Conservation (phyloP, 2,329 filamentous ascomycete genomes). For the Nothophaeocryptopus gaeumannii region DNA sequence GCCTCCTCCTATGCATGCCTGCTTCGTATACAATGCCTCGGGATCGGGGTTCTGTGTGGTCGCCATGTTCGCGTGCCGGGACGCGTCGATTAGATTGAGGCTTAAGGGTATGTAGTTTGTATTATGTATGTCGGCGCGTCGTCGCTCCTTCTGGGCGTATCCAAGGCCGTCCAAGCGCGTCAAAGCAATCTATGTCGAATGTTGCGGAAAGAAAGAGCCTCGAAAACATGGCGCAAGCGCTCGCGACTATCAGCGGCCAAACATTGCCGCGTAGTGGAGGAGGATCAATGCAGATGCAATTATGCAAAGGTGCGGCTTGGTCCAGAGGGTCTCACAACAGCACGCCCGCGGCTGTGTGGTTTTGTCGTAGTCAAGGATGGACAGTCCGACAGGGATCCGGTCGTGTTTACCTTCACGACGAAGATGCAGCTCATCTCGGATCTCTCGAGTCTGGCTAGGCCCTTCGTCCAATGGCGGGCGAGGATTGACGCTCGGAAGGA, state of each 20-base stretch:
- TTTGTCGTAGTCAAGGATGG: too few species aligned
- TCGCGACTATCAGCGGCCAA: too few species aligned
- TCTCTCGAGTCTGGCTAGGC: too few species aligned
- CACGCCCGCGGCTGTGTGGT: too few species aligned
- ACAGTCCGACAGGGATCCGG: too few species aligned
- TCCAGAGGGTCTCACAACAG: too few species aligned
- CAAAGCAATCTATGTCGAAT: background rate
- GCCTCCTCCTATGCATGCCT: conserved; percentile 72
- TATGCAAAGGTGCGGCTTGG: too few species aligned
- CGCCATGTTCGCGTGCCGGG: conserved; percentile 21
- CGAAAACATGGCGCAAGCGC: background rate
- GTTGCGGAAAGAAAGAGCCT: background rate
- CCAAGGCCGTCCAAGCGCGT: background rate
- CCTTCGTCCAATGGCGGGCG: too few species aligned
- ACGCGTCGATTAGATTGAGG: conserved; percentile 4
- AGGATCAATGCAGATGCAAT: too few species aligned
- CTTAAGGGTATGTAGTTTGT: background rate
- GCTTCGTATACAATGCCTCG: conserved; percentile 85
- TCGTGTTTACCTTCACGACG: too few species aligned
- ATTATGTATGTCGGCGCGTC: background rate
- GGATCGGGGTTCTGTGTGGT: conserved; percentile 62
- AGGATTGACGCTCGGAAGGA: too few species aligned
- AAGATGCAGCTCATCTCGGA: too few species aligned
- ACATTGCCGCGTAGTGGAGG: background rate
- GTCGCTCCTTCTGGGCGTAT: background rate